A percentile compares a stretch with the other conserved stretches of the same genome.
Conservation (phyloP, 2,329 filamentous ascomycete genomes). For the Magnaporthiopsis rhizophila region DNA sequence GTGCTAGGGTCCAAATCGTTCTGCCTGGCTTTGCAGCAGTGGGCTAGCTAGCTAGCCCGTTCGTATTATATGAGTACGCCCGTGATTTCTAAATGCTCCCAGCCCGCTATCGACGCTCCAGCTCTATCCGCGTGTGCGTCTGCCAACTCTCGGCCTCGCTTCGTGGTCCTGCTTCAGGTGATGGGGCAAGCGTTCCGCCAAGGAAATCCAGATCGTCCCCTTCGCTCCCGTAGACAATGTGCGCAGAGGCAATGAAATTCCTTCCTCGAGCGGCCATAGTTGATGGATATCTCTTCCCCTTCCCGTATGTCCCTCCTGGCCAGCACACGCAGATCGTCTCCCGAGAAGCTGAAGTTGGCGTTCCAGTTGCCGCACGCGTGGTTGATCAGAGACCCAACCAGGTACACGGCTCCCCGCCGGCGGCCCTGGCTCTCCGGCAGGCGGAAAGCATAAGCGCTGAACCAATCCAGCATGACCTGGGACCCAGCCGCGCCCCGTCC, state of each 20-base stretch:
- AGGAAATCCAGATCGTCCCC: too few species aligned
- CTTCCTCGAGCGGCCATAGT: slow-evolving; percentile 23
- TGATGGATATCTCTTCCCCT: slow-evolving; percentile 28
- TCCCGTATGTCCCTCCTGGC: slow-evolving; percentile 19
- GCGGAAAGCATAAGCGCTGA: slow-evolving; percentile 17
- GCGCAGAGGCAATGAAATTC: slow-evolving; percentile 19
- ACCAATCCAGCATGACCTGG: slow-evolving; percentile 13
- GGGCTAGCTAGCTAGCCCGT: too few species aligned
- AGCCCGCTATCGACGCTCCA: too few species aligned
- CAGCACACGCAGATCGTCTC: slow-evolving; percentile 15
- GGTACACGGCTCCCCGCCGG: slow-evolving; percentile 15
- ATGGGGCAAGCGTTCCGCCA: background rate
- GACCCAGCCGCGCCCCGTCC: slow-evolving; percentile 2
- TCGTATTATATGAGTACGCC: too few species aligned
- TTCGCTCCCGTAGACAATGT: slow-evolving; percentile 19
- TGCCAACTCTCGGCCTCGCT: too few species aligned
- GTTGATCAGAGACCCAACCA: slow-evolving; percentile 22
- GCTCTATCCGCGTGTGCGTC: too few species aligned
- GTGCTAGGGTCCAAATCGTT: too few species aligned
- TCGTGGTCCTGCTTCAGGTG: background rate
- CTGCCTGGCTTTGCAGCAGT: too few species aligned
- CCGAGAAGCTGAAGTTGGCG: slow-evolving; percentile 20
- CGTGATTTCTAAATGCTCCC: too few species aligned
- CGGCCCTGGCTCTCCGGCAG: slow-evolving; percentile 6
- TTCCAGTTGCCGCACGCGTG: slow-evolving; percentile 22